Percentiles rank a stretch among this genome's conserved stretches.
These are phyloP conservation scores for Trypanosoma cruzi DNA, from an alignment of 208 protist species.

Conservation along the genomic window DNA sequence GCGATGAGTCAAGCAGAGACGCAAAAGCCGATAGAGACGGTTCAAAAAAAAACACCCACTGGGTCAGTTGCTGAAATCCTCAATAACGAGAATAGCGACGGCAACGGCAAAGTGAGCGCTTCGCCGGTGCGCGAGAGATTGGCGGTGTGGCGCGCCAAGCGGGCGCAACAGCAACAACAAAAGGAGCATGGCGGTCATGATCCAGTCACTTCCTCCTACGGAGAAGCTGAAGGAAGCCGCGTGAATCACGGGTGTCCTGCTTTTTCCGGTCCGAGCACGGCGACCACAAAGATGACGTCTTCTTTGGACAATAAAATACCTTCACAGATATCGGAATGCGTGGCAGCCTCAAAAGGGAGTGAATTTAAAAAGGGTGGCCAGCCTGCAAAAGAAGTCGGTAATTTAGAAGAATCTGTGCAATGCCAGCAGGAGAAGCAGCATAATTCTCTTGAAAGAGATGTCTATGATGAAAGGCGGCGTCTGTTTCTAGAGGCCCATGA, in stretches of 20 bases:
- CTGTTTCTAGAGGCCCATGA: constrained; percentile 26
- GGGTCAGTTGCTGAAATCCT: background rate
- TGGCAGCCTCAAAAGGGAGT: background rate
- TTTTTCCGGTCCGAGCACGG: background rate
- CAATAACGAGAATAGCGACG: constrained; percentile 11
- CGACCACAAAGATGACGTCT: background rate
- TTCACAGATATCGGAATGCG: background rate
- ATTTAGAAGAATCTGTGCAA: background rate
- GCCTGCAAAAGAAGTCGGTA: background rate
- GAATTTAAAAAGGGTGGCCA: background rate
- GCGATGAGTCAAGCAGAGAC: background rate
- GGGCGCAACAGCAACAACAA: constrained; percentile 35
- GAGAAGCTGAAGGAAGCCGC: background rate
- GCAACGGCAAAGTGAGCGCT: background rate
- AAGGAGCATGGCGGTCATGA: background rate
- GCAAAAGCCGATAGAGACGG: background rate
- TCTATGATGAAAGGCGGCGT: constrained; percentile 24
- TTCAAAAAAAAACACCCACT: background rate
- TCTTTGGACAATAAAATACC: background rate
- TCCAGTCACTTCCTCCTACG: no score
- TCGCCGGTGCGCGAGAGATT: constrained; percentile 38
- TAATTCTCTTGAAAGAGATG: background rate
- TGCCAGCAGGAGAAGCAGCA: background rate
- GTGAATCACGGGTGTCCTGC: background rate
- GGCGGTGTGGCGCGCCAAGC: constrained; percentile 49